These are phyloP conservation scores for Zymoseptoria pseudotritici DNA, from an alignment of 2,329 filamentous ascomycete genomes.

Conservation along the genomic window DNA sequence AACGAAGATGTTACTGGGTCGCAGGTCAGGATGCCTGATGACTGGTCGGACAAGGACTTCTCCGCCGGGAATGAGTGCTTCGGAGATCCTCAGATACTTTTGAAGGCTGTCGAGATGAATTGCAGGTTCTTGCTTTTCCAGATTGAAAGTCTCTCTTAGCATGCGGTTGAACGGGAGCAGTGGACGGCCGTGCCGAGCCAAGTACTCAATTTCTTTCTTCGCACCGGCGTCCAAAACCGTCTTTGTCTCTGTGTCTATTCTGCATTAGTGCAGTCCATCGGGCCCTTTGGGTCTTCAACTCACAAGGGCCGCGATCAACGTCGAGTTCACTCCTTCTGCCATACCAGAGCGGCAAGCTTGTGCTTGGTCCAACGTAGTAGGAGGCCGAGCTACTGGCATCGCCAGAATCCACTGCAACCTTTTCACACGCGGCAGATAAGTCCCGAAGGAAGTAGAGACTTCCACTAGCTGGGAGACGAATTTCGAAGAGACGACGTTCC, in stretches of 20 bases:
- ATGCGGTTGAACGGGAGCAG: slow-evolving; percentile 29
- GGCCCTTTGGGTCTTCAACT: slow-evolving; percentile 9
- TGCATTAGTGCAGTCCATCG: slow-evolving; percentile 10
- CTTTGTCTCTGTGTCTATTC: slow-evolving; percentile 21
- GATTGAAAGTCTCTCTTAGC: slow-evolving; percentile 27
- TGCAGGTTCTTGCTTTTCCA: slow-evolving; percentile 23
- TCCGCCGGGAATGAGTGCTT: slow-evolving; percentile 19
- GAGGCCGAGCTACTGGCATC: slow-evolving; percentile 3
- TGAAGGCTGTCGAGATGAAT: slow-evolving; percentile 25
- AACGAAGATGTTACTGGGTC: slow-evolving; percentile 30
- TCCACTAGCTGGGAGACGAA: slow-evolving; percentile 28
- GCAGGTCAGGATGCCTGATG: slow-evolving; percentile 21
- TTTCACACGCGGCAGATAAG: slow-evolving; percentile 10
- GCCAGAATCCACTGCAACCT: slow-evolving; percentile 13
- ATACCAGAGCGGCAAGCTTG: slow-evolving; percentile 25
- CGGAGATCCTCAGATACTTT: slow-evolving; percentile 25
- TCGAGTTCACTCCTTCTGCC: slow-evolving; percentile 22
- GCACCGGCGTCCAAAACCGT: slow-evolving; percentile 25
- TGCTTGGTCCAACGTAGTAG: slow-evolving; percentile 29
- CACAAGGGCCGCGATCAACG: slow-evolving; percentile 29
- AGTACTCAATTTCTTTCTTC: slow-evolving; percentile 28
- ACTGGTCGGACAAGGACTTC: slow-evolving; percentile 10
- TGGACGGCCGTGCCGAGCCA: slow-evolving; percentile 24
- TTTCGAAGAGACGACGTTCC: slow-evolving; percentile 22
- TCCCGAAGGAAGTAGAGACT: slow-evolving; percentile 31